These are phyloP conservation scores for Terfezia boudieri DNA, from an alignment of 495 filamentous ascomycete genomes.

Conservation along the genomic window DNA sequence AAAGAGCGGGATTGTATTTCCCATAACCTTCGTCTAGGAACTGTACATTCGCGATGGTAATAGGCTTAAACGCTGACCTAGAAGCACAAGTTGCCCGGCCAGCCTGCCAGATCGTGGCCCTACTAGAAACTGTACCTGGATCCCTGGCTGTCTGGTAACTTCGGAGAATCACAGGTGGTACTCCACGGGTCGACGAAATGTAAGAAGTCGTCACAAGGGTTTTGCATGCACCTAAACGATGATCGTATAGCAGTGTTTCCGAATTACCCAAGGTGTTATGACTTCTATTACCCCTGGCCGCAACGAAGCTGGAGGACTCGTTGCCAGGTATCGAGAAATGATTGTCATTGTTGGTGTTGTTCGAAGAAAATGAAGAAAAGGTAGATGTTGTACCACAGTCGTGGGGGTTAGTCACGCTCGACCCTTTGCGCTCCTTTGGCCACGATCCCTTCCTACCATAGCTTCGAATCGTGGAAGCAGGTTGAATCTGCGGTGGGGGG, in stretches of 20 bases:
- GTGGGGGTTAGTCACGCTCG: slow-evolving; percentile 2
- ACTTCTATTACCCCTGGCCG: too few relatives aligned
- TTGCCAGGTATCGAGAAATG: too few relatives aligned
- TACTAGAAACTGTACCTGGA: slow-evolving; percentile 50
- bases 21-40: slow-evolving; percentile 88
- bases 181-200: slow-evolving; percentile 47
- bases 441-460: not conserved
- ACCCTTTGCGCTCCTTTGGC: not conserved
- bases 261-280: slow-evolving; percentile 2
- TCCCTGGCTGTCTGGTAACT: slow-evolving; percentile 88
- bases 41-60: slow-evolving; percentile 75
- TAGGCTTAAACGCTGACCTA: slow-evolving; percentile 83
- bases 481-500: not conserved
- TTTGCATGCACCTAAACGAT: slow-evolving; percentile 2
- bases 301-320: too few relatives aligned
- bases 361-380: slow-evolving; percentile 2
- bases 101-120: slow-evolving; percentile 89
- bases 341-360: not conserved
- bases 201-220: slow-evolving; percentile 59
- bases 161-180: slow-evolving; percentile 48
- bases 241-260: slow-evolving; percentile 8
- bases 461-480: not conserved
- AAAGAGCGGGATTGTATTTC: slow-evolving; percentile 73
- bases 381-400: slow-evolving; percentile 1
- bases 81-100: slow-evolving; percentile 82